phyloP scores from a whole-genome alignment of 768 basidiomycete species.

The Boletus vinaceobasis region DNA sequence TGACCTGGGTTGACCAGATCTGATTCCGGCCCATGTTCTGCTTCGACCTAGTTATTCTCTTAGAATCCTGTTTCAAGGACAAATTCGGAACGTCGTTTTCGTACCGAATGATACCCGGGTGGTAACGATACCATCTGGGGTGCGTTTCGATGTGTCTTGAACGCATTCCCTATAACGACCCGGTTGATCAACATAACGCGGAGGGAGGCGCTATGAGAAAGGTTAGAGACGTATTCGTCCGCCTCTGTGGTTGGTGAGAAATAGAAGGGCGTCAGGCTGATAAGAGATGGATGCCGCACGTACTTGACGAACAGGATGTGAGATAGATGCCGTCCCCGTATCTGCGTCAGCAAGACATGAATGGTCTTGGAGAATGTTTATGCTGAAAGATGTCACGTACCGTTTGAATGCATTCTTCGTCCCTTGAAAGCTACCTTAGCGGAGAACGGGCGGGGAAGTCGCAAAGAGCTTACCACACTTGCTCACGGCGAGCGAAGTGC shows the following conservation, averaged over 20 bases:
- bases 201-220: slow-evolving; percentile 7
- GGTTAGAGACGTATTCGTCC: slow-evolving; percentile 16
- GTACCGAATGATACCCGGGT: slow-evolving; percentile 6
- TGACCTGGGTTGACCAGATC: slow-evolving; percentile 14
- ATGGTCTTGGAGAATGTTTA: neutral
- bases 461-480: slow-evolving; percentile 5
- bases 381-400: neutral
- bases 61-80: neutral
- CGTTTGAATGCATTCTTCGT: slow-evolving; percentile 17
- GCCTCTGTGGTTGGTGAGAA: slow-evolving; percentile 10
- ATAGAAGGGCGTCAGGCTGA: neutral
- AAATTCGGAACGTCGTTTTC: neutral
- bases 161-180: slow-evolving; percentile 8
- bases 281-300: neutral
- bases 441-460: neutral
- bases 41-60: slow-evolving; percentile 7
- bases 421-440: slow-evolving; percentile 3
- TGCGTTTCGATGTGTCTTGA: slow-evolving; percentile 7
- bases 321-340: slow-evolving; percentile 15
- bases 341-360: neutral
- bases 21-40: slow-evolving; percentile 11
- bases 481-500: slow-evolving; percentile 12
- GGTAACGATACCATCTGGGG: slow-evolving; percentile 10
- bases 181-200: slow-evolving; percentile 12
- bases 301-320: slow-evolving; percentile 13